A percentile compares a stretch with the other conserved stretches of the same genome.
Evolutionary conservation across 2,329 filamentous ascomycete species (phyloP).

Genomic region (Cryphonectria carpinicola): DNA sequence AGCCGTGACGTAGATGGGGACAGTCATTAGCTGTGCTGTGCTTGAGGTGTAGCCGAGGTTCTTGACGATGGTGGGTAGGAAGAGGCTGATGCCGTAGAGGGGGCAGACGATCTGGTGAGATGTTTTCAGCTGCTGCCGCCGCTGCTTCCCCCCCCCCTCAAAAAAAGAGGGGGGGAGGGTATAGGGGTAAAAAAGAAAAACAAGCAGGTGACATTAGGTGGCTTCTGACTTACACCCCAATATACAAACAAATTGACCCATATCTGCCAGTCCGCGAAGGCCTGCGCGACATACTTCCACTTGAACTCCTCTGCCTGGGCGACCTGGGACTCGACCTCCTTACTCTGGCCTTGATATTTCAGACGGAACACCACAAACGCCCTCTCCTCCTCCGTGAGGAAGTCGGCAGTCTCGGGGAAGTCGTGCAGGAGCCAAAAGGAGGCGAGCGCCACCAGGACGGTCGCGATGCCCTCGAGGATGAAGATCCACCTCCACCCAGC

Average conservation of each 20-base stretch:
- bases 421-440: slow-evolving; percentile 78
- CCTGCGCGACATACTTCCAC: slow-evolving; percentile 73
- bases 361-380: slow-evolving; percentile 72
- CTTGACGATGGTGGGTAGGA: slow-evolving; percentile 68
- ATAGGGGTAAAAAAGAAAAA: slow-evolving; percentile 29
- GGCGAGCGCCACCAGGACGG: slow-evolving; percentile 55
- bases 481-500: slow-evolving; percentile 60
- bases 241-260: slow-evolving; percentile 63
- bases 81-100: slow-evolving; percentile 59
- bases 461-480: slow-evolving; percentile 47
- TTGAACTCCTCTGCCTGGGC: slow-evolving; percentile 76
- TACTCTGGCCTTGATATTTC: slow-evolving; percentile 58
- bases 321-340: slow-evolving; percentile 34
- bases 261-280: slow-evolving; percentile 82
- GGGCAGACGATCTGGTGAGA: slow-evolving; percentile 53
- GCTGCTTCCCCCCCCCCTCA: no score
- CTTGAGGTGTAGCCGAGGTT: slow-evolving; percentile 60
- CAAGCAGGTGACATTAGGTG: slow-evolving; percentile 40
- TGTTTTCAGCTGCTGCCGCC: neutral
- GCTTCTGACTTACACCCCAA: slow-evolving; percentile 59
- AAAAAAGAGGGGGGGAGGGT: no score
- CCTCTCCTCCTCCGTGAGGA: slow-evolving; percentile 72
- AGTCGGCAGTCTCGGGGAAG: slow-evolving; percentile 78
- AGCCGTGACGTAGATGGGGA: slow-evolving; percentile 64
- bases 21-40: slow-evolving; percentile 68